Base-by-base conservation (phyloP, 164 flowering plant genomes). In the Nymphaea thermarum region DNA sequence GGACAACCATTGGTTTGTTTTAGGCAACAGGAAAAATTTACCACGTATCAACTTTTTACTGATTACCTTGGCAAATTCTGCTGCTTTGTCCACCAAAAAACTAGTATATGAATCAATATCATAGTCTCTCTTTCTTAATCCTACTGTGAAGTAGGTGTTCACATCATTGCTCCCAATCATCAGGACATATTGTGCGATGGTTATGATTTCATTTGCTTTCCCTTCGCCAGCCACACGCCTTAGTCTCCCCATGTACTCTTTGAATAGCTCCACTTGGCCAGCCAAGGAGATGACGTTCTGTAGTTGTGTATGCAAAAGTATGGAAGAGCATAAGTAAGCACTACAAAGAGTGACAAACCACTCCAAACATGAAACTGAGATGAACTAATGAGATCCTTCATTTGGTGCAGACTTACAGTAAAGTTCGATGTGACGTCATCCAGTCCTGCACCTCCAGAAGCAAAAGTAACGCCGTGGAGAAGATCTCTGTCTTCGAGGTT, bases 91-190 rank as follows among this genome's bases (percentile, higher is more conserved):
- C 25, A 78, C 76, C 74, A 90, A 43, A 43, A 90, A 72, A 64
- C 78, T 78, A 0, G 85, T 70, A 64, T 90, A 93, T 16, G 84
- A 72, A 16, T 77, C 63, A 10, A 86, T 42, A 64, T 85, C 85
- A 62, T 83, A 90, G 0, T 82, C 68, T 0, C 2, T 0, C 59
- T 70, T 68, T 45, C 87, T 70, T 2, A 71, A 17, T 0, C 72
- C 81, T 0, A 67, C 36, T 6, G 42, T 18, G 60, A 78, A 90
- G 67, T 84, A 91, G 2, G 87, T 86, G 62, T 77, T 82, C 12
- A 93, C 68, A 74, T 93, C 98, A 42, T 91, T 75, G 65, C 85
- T 86, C 17, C 90, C 88, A 0, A 82, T 78, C 0, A 79, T 82
- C 42, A 89, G 73, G 0, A 82, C 0, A 65, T 51, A 81, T 6